Percentiles rank a stretch among this genome's conserved stretches.
These are phyloP conservation scores for Colletotrichum truncatum DNA, from an alignment of 2,329 filamentous ascomycete genomes.

Conservation along the genomic window DNA sequence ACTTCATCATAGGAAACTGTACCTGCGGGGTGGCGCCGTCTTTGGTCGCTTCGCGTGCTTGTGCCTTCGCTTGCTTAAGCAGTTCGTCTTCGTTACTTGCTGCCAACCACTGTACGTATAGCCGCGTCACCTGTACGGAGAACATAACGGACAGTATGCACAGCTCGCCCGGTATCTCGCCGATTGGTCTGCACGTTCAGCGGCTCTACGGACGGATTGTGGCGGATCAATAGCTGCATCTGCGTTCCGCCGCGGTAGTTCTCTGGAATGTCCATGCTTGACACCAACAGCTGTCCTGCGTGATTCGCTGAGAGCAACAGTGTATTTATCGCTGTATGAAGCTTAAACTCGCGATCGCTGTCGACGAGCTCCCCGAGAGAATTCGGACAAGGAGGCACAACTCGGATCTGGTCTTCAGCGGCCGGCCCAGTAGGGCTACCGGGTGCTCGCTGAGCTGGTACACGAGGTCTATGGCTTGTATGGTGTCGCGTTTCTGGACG, in stretches of 20 bases:
- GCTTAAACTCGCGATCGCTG: slow-evolving; percentile 29
- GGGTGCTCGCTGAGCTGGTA: slow-evolving; percentile 41
- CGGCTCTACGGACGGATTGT: slow-evolving; percentile 30
- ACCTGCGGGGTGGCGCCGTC: no score
- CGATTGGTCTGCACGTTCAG: slow-evolving; percentile 32
- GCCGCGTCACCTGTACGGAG: slow-evolving; percentile 33
- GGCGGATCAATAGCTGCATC: slow-evolving; percentile 41
- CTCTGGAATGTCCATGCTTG: slow-evolving; percentile 46
- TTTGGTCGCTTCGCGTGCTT: no score
- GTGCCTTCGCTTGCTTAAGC: no score
- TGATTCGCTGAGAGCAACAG: slow-evolving; percentile 35
- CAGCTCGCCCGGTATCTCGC: slow-evolving; percentile 34
- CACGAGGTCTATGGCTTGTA: slow-evolving; percentile 43
- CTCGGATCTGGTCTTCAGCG: slow-evolving; percentile 17
- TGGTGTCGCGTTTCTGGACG: slow-evolving; percentile 35
- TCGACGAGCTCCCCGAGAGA: no score
- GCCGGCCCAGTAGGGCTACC: slow-evolving; percentile 38
- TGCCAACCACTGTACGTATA: no score
- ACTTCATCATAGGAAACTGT: neutral
- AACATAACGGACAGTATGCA: slow-evolving; percentile 35
- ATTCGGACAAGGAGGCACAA: slow-evolving; percentile 32
- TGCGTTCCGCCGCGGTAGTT: slow-evolving; percentile 39
- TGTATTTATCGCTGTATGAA: no score
- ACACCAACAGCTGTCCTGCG: slow-evolving; percentile 39
- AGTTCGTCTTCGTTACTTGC: no score